These are phyloP conservation scores for Diatrype stigma DNA, from an alignment of 2,329 filamentous ascomycete species.

Conservation along the genomic window DNA sequence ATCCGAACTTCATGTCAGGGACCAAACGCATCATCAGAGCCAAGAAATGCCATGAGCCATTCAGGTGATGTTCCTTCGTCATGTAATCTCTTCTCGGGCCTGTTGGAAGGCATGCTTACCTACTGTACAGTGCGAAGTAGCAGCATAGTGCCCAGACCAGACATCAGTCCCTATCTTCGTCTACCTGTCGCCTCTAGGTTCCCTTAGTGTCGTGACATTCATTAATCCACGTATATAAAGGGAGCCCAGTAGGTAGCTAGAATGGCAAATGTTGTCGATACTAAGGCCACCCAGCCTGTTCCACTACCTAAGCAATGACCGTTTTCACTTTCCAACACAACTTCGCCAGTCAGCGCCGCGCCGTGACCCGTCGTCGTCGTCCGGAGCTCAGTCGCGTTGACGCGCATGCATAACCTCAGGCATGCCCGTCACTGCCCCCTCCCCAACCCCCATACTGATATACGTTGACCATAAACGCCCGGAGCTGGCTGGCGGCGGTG, in stretches of 20 bases:
- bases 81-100: no score
- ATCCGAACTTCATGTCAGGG: no score
- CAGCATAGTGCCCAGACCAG: no score
- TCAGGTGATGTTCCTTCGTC: no score
- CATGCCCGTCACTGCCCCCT: neutral
- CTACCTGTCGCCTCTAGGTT: neutral
- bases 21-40: no score
- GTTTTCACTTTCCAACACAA: neutral
- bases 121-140: no score
- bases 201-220: neutral
- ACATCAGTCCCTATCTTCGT: neutral
- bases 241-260: neutral
- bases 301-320: neutral
- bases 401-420: neutral
- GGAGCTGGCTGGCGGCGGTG: neutral
- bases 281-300: neutral
- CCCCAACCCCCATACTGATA: neutral
- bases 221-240: neutral
- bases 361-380: constrained; percentile 2
- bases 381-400: constrained; percentile 4
- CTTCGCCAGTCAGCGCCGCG: neutral
- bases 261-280: neutral
- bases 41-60: no score
- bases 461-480: neutral
- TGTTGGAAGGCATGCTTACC: no score